phyloP scores from a whole-genome alignment of 257 asterid genomes.

The Solanum okadae region DNA sequence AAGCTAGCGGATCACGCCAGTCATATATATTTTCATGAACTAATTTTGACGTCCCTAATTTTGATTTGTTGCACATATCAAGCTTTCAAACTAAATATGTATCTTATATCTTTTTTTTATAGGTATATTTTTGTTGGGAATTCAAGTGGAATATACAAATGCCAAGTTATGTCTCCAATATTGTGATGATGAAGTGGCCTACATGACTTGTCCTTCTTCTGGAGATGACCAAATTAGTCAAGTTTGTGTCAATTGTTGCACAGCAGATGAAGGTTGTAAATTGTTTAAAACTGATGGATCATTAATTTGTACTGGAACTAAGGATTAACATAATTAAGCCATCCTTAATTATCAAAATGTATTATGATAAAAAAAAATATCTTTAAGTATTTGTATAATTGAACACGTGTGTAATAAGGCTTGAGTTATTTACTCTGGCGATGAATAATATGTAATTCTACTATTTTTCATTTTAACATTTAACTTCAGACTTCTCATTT shows the following conservation, averaged over 20 bases:
- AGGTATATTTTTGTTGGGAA: background rate
- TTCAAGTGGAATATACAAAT: background rate
- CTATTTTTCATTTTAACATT: too few species aligned
- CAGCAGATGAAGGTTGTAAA: background rate
- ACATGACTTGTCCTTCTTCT: background rate
- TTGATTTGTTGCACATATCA: background rate
- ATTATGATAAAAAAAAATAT: too few species aligned
- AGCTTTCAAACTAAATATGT: background rate
- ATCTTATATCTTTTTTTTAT: background rate
- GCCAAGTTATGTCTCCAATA: background rate
- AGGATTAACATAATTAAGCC: too few species aligned
- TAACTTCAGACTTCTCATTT: background rate
- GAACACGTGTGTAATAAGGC: background rate
- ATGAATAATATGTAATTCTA: background rate
- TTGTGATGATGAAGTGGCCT: background rate
- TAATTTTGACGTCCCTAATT: background rate
- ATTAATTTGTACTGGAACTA: background rate
- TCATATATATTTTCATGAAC: background rate
- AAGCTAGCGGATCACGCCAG: background rate
- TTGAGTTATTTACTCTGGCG: background rate
- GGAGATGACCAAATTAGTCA: background rate
- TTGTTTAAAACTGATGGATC: background rate
- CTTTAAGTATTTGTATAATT: background rate
- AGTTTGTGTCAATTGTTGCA: constrained; percentile 4
- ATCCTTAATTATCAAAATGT: too few species aligned